Conservation (phyloP, 2,329 filamentous ascomycete genomes). For the Xylariaceae sp. region DNA sequence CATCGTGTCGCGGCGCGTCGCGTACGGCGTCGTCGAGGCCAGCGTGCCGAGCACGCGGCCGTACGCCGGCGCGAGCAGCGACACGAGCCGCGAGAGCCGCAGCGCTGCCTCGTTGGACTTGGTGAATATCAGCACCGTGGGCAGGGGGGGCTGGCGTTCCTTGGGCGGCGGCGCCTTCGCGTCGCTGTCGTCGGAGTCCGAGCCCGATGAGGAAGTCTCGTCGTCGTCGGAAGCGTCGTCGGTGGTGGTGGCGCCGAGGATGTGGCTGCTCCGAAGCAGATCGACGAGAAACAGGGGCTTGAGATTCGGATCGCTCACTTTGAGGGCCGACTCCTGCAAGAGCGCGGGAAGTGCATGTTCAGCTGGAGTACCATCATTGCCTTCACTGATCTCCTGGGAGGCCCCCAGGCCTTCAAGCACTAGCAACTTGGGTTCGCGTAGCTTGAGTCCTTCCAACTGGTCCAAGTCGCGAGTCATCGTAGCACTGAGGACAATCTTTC, state of each 20-base stretch:
- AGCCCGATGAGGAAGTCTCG: slow-evolving; percentile 27
- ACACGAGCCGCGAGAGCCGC: slow-evolving; percentile 75
- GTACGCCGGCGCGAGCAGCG: slow-evolving; percentile 54
- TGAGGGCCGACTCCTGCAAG: slow-evolving; percentile 58
- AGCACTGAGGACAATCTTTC: slow-evolving; percentile 82
- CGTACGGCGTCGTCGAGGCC: slow-evolving; percentile 70
- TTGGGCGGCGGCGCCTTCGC: too few relatives aligned
- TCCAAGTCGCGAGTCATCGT: slow-evolving; percentile 86
- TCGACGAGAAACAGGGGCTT: slow-evolving; percentile 83
- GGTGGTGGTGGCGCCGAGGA: slow-evolving; percentile 22
- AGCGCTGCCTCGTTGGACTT: slow-evolving; percentile 82
- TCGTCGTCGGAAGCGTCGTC: slow-evolving; percentile 15
- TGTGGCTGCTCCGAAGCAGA: slow-evolving; percentile 54
- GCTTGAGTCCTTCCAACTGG: slow-evolving; percentile 64
- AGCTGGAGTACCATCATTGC: slow-evolving; percentile 35
- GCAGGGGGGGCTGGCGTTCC: too few relatives aligned
- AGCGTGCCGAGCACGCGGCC: slow-evolving; percentile 57
- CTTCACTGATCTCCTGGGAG: slow-evolving; percentile 20
- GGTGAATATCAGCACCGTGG: slow-evolving; percentile 71
- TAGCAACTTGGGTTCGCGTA: slow-evolving; percentile 68
- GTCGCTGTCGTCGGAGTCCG: slow-evolving; percentile 29
- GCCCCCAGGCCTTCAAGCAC: slow-evolving; percentile 54
- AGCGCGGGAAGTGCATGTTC: slow-evolving; percentile 52
- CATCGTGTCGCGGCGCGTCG: slow-evolving; percentile 59
- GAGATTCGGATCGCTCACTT: slow-evolving; percentile 59